Conservation (phyloP, 352 stramenopile species). For the Pythium monospermum region DNA sequence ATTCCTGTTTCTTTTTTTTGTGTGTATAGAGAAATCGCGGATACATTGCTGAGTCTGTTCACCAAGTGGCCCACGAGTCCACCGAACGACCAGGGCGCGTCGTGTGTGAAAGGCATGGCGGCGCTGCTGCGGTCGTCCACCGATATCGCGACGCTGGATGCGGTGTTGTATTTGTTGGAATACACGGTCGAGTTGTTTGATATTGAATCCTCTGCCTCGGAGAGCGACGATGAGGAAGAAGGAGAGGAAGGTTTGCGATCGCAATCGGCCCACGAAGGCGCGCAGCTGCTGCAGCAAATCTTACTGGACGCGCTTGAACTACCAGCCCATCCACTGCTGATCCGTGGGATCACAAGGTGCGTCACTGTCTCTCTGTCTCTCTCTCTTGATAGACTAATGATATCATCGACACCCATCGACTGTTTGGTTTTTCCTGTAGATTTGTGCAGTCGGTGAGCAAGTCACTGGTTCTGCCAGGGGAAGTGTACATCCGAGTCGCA, state of each 20-base stretch:
- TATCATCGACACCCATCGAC: neutral
- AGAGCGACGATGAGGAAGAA: slow-evolving; percentile 35
- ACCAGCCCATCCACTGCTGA: slow-evolving; percentile 52
- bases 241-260: neutral
- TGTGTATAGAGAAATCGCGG: slow-evolving; percentile 61
- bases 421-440: slow-evolving; percentile 22
- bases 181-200: slow-evolving; percentile 81
- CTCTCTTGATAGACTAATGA: neutral
- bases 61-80: slow-evolving; percentile 63
- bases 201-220: slow-evolving; percentile 67
- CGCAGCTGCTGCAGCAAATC: slow-evolving; percentile 48
- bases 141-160: slow-evolving; percentile 58
- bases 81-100: slow-evolving; percentile 28
- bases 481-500: slow-evolving; percentile 39
- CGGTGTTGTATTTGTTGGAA: slow-evolving; percentile 68
- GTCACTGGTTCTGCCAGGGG: slow-evolving; percentile 44
- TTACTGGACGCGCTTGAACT: slow-evolving; percentile 39
- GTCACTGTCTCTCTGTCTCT: neutral
- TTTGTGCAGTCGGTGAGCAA: slow-evolving; percentile 57
- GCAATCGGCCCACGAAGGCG: slow-evolving; percentile 29
- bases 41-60: slow-evolving; percentile 79
- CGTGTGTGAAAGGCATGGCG: slow-evolving; percentile 58
- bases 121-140: slow-evolving; percentile 41
- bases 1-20: too few species aligned
- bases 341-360: slow-evolving; percentile 52